Evolutionary conservation across 1,284 basidiomycete species (phyloP).

Genomic region (Uromyces viciae-fabae): DNA sequence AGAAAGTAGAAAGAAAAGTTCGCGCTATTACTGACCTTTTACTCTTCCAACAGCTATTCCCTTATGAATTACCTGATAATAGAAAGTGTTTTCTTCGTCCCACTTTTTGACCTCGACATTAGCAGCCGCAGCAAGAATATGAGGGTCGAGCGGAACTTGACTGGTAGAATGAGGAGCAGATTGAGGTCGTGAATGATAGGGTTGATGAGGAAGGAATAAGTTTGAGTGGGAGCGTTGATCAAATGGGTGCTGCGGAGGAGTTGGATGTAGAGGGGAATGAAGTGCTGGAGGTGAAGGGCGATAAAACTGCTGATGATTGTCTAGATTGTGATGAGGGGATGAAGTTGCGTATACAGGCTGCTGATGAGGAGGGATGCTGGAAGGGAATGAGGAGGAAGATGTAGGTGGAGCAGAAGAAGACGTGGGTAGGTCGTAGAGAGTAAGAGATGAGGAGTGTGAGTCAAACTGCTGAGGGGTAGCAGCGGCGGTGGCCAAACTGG

Average conservation of each 20-base stretch:
- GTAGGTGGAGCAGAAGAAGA: slow-evolving; percentile 17
- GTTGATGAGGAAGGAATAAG: background rate
- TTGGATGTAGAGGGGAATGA: background rate
- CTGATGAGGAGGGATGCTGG: background rate
- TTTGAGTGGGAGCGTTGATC: slow-evolving; percentile 10
- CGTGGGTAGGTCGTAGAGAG: slow-evolving; percentile 17
- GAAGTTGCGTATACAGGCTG: background rate
- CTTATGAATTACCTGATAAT: slow-evolving; percentile 29
- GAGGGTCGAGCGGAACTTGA: slow-evolving; percentile 15
- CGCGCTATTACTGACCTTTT: background rate
- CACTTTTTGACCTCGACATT: slow-evolving; percentile 35
- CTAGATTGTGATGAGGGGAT: slow-evolving; percentile 14
- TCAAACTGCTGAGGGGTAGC: slow-evolving; percentile 1
- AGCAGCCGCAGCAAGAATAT: slow-evolving; percentile 1
- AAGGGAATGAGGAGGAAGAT: slow-evolving; percentile 6
- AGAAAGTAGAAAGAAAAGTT: background rate
- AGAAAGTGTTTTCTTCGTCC: slow-evolving; percentile 34
- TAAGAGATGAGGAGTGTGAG: background rate
- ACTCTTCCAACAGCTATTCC: slow-evolving; percentile 27
- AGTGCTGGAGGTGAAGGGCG: background rate
- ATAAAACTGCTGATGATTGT: background rate
- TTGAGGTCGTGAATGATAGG: slow-evolving; percentile 4
- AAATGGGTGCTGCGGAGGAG: background rate
- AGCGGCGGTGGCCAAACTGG: background rate
- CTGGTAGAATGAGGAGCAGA: background rate